Evolutionary conservation across 2,329 filamentous ascomycete species (phyloP), one percentile per base, ranked within the genome.

Genomic region (Alternaria alternata): DNA sequence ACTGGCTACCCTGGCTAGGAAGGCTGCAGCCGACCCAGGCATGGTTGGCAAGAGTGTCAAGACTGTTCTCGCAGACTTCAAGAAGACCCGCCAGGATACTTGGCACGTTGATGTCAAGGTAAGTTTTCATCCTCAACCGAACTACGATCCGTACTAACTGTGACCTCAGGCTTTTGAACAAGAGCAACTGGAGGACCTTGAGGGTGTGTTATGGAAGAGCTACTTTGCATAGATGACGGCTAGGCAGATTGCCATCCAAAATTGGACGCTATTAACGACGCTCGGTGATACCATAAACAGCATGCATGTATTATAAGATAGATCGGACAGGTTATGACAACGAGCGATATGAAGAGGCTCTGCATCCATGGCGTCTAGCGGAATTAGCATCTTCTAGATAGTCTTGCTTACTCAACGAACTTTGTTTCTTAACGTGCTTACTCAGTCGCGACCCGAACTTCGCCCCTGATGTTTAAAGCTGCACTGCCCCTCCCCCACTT

Each of bases 61-160:
- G 85, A 87, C 86, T 18, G 94, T 97, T 36, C 83, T 99, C 66
- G 93, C 93, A 62, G 96, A 99, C 74, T 99, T 99, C 85, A 99
- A 99, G 84, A 99, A 99, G 87, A 99, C 95, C 46, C 89, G 95
- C 77, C 95, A 99, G 79, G 95, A 99, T 83, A 99, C 94, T 68
- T 99, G 95, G 95, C 90, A 90, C 72, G 94, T 97, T 62, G 95
- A 99, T 82, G 92, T 97, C 70, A 98, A 97, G 91, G 95, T 97
- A 82, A 79, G 88, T 59, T 30, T 28, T 8, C 3, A 24, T n/a
- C 7, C 22, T 22, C 14, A 12, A 46, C 18, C 12, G 3, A 11
- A 9, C 11, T 9, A 3, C 41, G 14, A 39, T 26, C 9, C 20
- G 14, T 42, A 47, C 53, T 66, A 44, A 70, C 18, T 11, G 1